These are phyloP conservation scores for Drechslerella coelobrocha DNA, from an alignment of 2,329 filamentous ascomycete species.

Conservation along the genomic window DNA sequence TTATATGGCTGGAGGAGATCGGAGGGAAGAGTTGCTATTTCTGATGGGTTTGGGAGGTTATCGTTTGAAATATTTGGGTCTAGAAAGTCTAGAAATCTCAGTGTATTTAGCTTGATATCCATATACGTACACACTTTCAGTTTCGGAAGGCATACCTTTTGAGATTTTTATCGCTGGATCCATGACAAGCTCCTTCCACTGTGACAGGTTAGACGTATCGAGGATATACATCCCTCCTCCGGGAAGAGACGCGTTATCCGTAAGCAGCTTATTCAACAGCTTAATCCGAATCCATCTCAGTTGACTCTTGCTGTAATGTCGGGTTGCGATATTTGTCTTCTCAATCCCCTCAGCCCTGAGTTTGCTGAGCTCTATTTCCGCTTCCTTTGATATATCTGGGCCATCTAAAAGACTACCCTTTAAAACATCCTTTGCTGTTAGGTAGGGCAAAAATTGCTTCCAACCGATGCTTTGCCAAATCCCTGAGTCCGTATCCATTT, in stretches of 20 bases:
- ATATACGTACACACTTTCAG: background rate
- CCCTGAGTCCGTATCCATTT: conserved; percentile 76
- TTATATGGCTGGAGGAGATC: conserved; percentile 37
- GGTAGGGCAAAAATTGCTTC: conserved; percentile 83
- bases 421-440: conserved; percentile 59
- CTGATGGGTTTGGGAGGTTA: conserved; percentile 36
- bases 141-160: conserved; percentile 52
- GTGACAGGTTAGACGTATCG: conserved; percentile 73
- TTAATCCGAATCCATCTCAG: conserved; percentile 86
- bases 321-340: conserved; percentile 79
- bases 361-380: conserved; percentile 61
- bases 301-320: conserved; percentile 86
- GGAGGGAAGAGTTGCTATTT: conserved; percentile 27
- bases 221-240: conserved; percentile 74
- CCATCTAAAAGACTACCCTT: background rate
- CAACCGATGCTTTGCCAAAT: conserved; percentile 98
- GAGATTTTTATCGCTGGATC: conserved; percentile 70
- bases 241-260: conserved; percentile 63
- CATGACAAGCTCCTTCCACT: conserved; percentile 71
- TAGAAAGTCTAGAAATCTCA: conserved; percentile 36
- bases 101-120: conserved; percentile 20
- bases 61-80: conserved; percentile 43
- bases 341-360: conserved; percentile 71
- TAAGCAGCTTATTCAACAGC: conserved; percentile 70
- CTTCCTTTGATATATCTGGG: conserved; percentile 56